Percentiles rank a stretch among this genome's conserved stretches.
Conservation (phyloP, 192 early-diverging fungal species). For the Lobulomyces angularis region DNA sequence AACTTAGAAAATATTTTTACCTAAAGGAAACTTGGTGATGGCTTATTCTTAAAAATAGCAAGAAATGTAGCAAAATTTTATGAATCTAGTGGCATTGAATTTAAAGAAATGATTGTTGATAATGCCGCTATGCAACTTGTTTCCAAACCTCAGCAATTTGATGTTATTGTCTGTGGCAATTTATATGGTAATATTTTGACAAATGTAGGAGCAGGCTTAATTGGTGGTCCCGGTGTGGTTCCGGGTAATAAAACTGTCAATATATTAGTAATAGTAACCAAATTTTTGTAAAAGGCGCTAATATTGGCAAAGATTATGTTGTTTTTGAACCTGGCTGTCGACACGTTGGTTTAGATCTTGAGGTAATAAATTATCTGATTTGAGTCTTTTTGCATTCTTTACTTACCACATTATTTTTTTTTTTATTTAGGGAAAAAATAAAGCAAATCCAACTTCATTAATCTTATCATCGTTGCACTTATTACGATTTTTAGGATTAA, state of each 20-base stretch:
- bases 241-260: too few relatives aligned
- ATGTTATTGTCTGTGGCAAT: slow-evolving; percentile 99
- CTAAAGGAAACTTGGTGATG: slow-evolving; percentile 85
- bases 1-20: too few relatives aligned
- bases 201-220: slow-evolving; percentile 93
- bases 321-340: slow-evolving; percentile 98
- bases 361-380: slow-evolving; percentile 19
- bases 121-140: slow-evolving; percentile 99
- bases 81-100: slow-evolving; percentile 73
- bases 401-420: not conserved
- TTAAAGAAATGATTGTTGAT: slow-evolving; percentile 99
- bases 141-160: slow-evolving; percentile 92
- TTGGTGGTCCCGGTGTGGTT: slow-evolving; percentile 90
- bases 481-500: slow-evolving; percentile 86
- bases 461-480: slow-evolving; percentile 88
- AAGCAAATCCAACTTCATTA: slow-evolving; percentile 90
- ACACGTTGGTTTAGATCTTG: slow-evolving; percentile 93
- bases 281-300: too few relatives aligned
- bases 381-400: too few relatives aligned
- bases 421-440: slow-evolving; percentile 65
- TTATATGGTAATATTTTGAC: slow-evolving; percentile 99
- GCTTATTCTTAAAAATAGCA: slow-evolving; percentile 93
- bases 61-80: slow-evolving; percentile 93
- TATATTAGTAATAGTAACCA: too few relatives aligned
- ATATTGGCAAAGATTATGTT: slow-evolving; percentile 93